phyloP scores from a whole-genome alignment of 148 eudicot genomes.

The Fagopyrum tataricum region DNA sequence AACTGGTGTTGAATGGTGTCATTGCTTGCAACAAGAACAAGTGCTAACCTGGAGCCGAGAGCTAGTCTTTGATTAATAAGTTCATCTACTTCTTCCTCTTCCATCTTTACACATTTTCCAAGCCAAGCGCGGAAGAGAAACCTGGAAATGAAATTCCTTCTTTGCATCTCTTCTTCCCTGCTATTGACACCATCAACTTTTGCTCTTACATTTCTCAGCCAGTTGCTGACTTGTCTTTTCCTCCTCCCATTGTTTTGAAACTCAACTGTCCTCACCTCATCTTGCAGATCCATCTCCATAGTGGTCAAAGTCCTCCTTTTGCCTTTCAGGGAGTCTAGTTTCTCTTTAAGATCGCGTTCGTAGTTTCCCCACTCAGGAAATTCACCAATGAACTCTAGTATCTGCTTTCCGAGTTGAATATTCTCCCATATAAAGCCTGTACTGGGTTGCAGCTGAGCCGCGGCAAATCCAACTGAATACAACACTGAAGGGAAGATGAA shows the following conservation, averaged over 20 bases:
- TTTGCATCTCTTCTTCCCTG: neutral
- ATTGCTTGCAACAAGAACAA: neutral
- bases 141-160: neutral
- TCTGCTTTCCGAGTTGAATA: neutral
- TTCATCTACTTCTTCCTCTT: neutral
- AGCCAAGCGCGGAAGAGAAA: conserved; percentile 1
- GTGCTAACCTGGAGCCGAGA: neutral
- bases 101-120: conserved; percentile 4
- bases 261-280: neutral
- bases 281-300: neutral
- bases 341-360: neutral
- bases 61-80: neutral
- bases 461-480: neutral
- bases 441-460: neutral
- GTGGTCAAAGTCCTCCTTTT: neutral
- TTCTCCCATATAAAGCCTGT: conserved; percentile 4
- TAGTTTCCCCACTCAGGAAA: neutral
- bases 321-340: neutral
- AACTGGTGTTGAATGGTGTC: neutral
- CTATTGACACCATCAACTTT: neutral
- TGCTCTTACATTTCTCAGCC: neutral
- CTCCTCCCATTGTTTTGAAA: neutral
- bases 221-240: conserved; percentile 5
- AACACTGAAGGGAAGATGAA: neutral
- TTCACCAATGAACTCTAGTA: conserved; percentile 6